phyloP scores from a whole-genome alignment of 2,329 filamentous ascomycete genomes.

The Sclerotinia spermophila region DNA sequence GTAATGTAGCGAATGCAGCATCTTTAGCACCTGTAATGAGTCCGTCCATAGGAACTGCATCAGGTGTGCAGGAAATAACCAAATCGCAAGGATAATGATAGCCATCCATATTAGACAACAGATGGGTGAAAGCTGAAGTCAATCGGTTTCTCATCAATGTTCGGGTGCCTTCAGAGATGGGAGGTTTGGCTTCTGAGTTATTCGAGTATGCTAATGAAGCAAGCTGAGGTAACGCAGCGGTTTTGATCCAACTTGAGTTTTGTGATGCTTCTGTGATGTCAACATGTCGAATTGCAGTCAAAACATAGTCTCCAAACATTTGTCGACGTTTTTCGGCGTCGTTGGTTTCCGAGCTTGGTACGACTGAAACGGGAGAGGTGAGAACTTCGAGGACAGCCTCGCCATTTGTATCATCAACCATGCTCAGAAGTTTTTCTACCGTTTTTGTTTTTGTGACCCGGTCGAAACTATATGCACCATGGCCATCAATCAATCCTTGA shows the following conservation, averaged over 20 bases:
- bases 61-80: conserved; percentile 28
- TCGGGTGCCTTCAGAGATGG: conserved; percentile 51
- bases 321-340: conserved; percentile 35
- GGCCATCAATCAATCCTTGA: conserved; percentile 62
- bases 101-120: conserved; percentile 52
- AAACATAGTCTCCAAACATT: conserved; percentile 35
- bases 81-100: conserved; percentile 42
- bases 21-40: conserved; percentile 52
- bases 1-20: conserved; percentile 50
- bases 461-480: conserved; percentile 78
- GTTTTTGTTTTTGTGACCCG: conserved; percentile 82
- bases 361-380: conserved; percentile 42
- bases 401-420: conserved; percentile 31
- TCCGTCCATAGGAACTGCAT: conserved; percentile 52
- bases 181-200: conserved; percentile 41
- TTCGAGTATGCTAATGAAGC: conserved; percentile 53
- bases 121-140: conserved; percentile 54
- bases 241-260: conserved; percentile 29
- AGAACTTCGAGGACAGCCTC: conserved; percentile 47
- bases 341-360: conserved; percentile 33
- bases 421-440: conserved; percentile 54
- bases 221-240: conserved; percentile 37
- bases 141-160: conserved; percentile 55
- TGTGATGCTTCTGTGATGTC: conserved; percentile 27
- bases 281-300: conserved; percentile 33